These are phyloP conservation scores for Coemansia sp. DNA, from an alignment of 192 early-diverging fungal genomes.

Conservation along the genomic window DNA sequence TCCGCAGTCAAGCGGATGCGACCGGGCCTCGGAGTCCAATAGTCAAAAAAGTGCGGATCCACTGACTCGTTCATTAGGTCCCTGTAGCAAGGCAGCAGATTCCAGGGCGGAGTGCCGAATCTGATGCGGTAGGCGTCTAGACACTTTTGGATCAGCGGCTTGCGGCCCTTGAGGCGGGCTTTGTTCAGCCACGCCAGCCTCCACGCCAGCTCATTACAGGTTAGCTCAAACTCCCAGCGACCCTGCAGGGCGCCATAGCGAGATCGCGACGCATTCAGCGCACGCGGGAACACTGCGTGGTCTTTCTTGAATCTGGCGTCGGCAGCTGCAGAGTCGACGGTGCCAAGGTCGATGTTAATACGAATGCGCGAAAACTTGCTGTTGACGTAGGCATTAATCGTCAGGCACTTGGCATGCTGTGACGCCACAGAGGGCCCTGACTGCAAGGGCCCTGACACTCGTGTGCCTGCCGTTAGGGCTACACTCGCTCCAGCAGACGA, in stretches of 20 bases:
- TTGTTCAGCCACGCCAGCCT: conserved; percentile 79
- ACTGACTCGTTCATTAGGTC: conserved; percentile 30
- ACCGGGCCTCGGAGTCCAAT: conserved; percentile 41
- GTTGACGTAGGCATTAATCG: conserved; percentile 33
- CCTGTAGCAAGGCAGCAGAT: conserved; percentile 25
- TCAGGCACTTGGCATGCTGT: conserved; percentile 41
- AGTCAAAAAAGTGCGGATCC: conserved; percentile 35
- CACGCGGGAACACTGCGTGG: conserved; percentile 56
- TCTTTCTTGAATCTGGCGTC: conserved; percentile 33
- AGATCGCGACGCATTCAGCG: conserved; percentile 30
- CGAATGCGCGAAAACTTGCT: conserved; percentile 41
- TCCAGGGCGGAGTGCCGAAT: conserved; percentile 51
- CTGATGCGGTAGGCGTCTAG: conserved; percentile 50
- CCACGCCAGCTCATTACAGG: conserved; percentile 87
- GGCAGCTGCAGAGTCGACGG: conserved; percentile 16
- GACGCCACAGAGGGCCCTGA: conserved; percentile 15
- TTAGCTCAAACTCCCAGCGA: conserved; percentile 81
- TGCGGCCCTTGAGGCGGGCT: conserved; percentile 34
- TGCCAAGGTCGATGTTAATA: conserved; percentile 40
- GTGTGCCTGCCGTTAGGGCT: background rate
- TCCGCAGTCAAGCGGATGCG: background rate
- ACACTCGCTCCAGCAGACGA: background rate
- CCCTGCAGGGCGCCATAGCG: conserved; percentile 41
- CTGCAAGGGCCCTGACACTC: background rate
- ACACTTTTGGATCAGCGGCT: conserved; percentile 53